Conservation (phyloP, 768 basidiomycete species). For the Pilatotrama ljubarskyi region DNA sequence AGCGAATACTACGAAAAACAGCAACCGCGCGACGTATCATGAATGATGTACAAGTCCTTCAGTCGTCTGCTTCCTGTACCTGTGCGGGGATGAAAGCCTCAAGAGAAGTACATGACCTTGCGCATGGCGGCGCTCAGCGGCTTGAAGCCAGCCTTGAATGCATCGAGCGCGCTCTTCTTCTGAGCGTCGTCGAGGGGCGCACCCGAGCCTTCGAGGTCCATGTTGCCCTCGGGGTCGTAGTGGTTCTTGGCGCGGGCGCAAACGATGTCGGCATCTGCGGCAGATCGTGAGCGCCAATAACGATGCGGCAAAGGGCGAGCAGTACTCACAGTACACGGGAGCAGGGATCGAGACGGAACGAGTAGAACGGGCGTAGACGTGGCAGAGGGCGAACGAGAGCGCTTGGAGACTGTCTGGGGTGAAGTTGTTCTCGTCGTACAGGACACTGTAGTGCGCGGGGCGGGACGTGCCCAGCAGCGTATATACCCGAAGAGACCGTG, state of each 20-base stretch:
- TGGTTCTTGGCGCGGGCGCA: constrained; percentile 82
- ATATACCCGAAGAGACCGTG: constrained; percentile 9
- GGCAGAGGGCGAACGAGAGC: constrained; percentile 73
- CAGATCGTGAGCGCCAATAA: background rate
- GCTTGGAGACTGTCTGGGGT: constrained; percentile 70
- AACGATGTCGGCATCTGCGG: constrained; percentile 70
- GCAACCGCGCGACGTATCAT: background rate
- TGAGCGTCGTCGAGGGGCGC: constrained; percentile 42
- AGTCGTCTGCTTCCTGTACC: background rate
- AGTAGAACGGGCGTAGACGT: constrained; percentile 79
- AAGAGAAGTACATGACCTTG: constrained; percentile 39
- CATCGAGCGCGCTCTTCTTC: constrained; percentile 39
- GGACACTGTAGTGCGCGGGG: constrained; percentile 58
- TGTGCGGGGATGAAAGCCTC: background rate
- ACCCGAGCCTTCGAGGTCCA: constrained; percentile 63
- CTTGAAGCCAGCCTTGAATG: constrained; percentile 53
- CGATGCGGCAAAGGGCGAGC: background rate
- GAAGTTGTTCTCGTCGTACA: constrained; percentile 60
- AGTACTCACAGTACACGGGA: constrained; percentile 70
- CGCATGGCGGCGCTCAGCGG: constrained; percentile 54
- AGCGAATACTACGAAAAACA: background rate
- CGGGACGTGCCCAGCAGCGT: constrained; percentile 70
- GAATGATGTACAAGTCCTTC: background rate
- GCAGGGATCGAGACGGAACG: constrained; percentile 83
- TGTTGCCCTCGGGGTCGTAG: constrained; percentile 58